Percentiles rank a stretch among this genome's conserved stretches.
These are phyloP conservation scores for Colletotrichum filicis DNA, from an alignment of 2,329 filamentous ascomycete genomes.

Conservation along the genomic window DNA sequence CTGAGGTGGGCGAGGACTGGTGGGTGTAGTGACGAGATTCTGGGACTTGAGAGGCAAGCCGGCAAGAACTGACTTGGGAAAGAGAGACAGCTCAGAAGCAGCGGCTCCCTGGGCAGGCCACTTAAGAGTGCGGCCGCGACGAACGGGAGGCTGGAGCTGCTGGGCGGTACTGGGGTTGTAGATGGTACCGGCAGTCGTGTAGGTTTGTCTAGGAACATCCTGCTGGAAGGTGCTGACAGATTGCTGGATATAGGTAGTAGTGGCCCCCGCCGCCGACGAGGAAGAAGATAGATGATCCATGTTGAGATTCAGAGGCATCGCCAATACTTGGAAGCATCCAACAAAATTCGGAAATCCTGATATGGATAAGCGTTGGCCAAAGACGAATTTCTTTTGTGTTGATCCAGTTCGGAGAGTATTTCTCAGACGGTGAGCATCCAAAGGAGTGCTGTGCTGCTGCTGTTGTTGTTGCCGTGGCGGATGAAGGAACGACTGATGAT, in stretches of 20 bases:
- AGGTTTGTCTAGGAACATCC: conserved; percentile 49
- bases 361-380: conserved; percentile 31
- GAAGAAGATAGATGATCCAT: conserved; percentile 46
- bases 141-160: conserved; percentile 62
- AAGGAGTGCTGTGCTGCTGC: background rate
- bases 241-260: conserved; percentile 16
- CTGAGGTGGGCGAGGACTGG: conserved; percentile 33
- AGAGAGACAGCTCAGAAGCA: conserved; percentile 44
- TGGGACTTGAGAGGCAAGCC: conserved; percentile 46
- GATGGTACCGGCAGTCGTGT: conserved; percentile 67
- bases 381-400: conserved; percentile 12
- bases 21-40: conserved; percentile 37
- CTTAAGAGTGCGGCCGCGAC: conserved; percentile 60
- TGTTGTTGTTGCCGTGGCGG: background rate
- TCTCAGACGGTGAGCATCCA: conserved; percentile 10
- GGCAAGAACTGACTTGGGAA: conserved; percentile 50
- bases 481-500: conserved; percentile 12
- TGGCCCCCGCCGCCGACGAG: conserved; percentile 18
- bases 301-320: conserved; percentile 32
- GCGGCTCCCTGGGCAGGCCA: conserved; percentile 45
- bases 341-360: conserved; percentile 11
- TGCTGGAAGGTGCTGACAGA: conserved; percentile 32
- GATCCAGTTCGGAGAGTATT: conserved; percentile 15
- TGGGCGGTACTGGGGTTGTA: conserved; percentile 60
- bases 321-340: conserved; percentile 15